Conservation (phyloP, 352 stramenopile genomes). For the Phytophthora hibernalis region DNA sequence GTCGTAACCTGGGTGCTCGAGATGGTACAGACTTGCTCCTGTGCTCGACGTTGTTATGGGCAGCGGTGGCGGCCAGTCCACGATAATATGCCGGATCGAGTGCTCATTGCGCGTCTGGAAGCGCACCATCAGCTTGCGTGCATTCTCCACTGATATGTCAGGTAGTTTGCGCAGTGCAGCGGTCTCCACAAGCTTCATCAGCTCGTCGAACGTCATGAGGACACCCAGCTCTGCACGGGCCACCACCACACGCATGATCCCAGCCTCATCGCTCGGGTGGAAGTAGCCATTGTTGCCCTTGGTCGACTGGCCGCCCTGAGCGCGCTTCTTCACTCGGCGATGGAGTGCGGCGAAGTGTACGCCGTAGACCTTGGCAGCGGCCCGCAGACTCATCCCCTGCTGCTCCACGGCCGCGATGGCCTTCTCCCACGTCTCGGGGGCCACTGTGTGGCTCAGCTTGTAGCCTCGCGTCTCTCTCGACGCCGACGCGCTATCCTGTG, state of each 20-base stretch:
- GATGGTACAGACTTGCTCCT: conserved; percentile 11
- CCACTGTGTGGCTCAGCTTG: conserved; percentile 61
- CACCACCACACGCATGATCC: conserved; percentile 63
- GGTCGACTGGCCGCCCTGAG: conserved; percentile 27
- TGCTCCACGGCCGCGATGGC: conserved; percentile 66
- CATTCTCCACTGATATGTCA: conserved; percentile 64
- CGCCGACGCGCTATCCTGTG: conserved; percentile 14
- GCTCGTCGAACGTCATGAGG: conserved; percentile 70
- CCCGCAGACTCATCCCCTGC: conserved; percentile 65
- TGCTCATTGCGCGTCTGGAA: conserved; percentile 63
- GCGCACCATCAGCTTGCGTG: conserved; percentile 50
- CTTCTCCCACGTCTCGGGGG: conserved; percentile 63
- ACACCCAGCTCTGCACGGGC: conserved; percentile 66
- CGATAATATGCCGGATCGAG: conserved; percentile 58
- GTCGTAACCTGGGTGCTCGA: conserved; percentile 31
- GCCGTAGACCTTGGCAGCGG: conserved; percentile 53
- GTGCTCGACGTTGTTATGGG: conserved; percentile 4
- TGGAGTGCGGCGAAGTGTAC: conserved; percentile 68
- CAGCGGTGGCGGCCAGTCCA: conserved; percentile 44
- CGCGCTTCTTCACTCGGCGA: conserved; percentile 63
- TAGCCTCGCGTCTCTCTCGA: conserved; percentile 47
- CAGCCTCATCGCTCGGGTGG: conserved; percentile 58
- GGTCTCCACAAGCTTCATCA: conserved; percentile 63
- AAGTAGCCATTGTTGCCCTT: conserved; percentile 46
- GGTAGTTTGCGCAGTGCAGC: conserved; percentile 63